Conservation (phyloP, 495 filamentous ascomycete species). For the Penicillium coprophilum region DNA sequence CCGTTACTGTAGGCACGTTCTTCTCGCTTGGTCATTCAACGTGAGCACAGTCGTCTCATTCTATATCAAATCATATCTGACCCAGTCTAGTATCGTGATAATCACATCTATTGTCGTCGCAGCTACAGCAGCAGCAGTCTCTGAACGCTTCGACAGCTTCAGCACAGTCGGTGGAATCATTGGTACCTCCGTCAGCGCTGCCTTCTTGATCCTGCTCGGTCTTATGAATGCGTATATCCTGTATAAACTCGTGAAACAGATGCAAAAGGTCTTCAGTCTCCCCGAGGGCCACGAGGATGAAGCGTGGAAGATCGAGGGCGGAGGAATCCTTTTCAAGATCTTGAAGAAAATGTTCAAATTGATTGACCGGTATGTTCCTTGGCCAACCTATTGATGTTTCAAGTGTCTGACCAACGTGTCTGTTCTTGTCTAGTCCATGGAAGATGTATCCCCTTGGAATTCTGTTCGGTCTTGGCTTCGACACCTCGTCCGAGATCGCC, state of each 20-base stretch:
- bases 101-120: conserved; percentile 90
- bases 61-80: neutral
- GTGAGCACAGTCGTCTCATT: conserved; percentile 27
- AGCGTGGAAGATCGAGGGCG: conserved; percentile 69
- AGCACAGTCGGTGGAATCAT: conserved; percentile 83
- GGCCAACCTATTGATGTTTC: neutral
- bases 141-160: conserved; percentile 75
- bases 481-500: conserved; percentile 93
- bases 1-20: conserved; percentile 93
- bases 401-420: neutral
- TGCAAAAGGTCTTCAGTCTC: conserved; percentile 57
- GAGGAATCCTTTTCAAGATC: conserved; percentile 68
- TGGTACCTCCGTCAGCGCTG: conserved; percentile 73
- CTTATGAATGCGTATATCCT: conserved; percentile 83
- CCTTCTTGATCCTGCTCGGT: conserved; percentile 80
- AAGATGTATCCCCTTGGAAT: conserved; percentile 95
- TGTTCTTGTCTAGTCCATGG: conserved; percentile 62
- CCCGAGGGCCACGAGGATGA: conserved; percentile 55
- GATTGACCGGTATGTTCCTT: conserved; percentile 61
- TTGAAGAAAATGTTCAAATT: conserved; percentile 77
- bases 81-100: conserved; percentile 64
- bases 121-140: conserved; percentile 79
- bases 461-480: conserved; percentile 91
- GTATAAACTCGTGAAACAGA: conserved; percentile 65
- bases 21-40: conserved; percentile 94